phyloP scores from a whole-genome alignment of 73 alveolate species.

The Symbiodinium pilosum region DNA sequence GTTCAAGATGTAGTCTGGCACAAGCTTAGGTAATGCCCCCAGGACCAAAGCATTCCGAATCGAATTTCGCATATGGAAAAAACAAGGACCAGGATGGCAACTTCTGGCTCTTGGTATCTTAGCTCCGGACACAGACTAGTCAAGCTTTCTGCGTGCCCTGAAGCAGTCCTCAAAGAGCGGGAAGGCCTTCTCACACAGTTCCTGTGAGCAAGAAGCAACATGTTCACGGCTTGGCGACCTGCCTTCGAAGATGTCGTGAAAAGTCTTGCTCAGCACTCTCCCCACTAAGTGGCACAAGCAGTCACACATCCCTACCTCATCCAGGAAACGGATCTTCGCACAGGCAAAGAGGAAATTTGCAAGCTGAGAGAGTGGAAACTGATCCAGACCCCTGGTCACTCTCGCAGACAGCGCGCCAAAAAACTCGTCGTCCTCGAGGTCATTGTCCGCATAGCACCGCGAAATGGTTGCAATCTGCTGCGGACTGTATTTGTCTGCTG shows the following conservation, averaged over 20 bases:
- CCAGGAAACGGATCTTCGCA: conserved; percentile 72
- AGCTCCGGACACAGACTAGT: too few species aligned
- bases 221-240: not conserved
- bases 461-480: conserved; percentile 20
- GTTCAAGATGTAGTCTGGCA: too few species aligned
- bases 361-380: conserved; percentile 16
- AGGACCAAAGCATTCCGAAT: too few species aligned
- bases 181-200: conserved; percentile 35
- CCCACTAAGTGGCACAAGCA: too few species aligned
- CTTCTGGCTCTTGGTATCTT: too few species aligned
- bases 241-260: not conserved
- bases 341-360: conserved; percentile 65
- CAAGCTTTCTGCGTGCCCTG: too few species aligned
- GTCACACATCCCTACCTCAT: conserved; percentile 38
- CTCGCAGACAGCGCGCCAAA: conserved; percentile 24
- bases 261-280: too few species aligned
- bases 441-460: conserved; percentile 40
- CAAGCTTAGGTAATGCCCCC: too few species aligned
- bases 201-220: conserved; percentile 65
- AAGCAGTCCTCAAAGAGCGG: conserved; percentile 58
- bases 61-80: too few species aligned
- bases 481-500: conserved; percentile 36
- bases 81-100: too few species aligned
- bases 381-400: conserved; percentile 24
- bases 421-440: conserved; percentile 58